These are phyloP conservation scores for Allantophomopsis lycopodina DNA, from an alignment of 2,329 filamentous ascomycete genomes.

Conservation along the genomic window DNA sequence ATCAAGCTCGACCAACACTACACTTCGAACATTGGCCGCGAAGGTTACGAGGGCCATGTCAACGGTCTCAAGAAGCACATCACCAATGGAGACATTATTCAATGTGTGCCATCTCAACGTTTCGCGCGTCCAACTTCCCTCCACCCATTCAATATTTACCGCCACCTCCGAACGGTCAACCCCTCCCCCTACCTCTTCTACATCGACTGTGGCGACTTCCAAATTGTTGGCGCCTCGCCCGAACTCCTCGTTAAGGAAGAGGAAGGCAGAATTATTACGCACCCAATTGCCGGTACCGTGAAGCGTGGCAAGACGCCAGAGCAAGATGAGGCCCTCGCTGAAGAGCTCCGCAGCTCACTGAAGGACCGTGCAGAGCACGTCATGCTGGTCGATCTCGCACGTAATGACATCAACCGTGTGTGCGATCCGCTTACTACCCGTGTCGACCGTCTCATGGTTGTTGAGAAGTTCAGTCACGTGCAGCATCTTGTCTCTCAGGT, in stretches of 20 bases:
- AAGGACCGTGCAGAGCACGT: slow-evolving; percentile 95
- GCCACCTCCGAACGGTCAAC: slow-evolving; percentile 91
- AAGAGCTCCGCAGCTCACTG: slow-evolving; percentile 62
- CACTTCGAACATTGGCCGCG: slow-evolving; percentile 79
- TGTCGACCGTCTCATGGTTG: slow-evolving; percentile 88
- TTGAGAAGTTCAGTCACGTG: slow-evolving; percentile 90
- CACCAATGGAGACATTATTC: slow-evolving; percentile 84
- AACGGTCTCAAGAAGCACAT: slow-evolving; percentile 82
- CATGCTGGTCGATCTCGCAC: slow-evolving; percentile 91
- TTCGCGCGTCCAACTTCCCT: slow-evolving; percentile 79
- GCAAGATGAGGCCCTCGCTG: slow-evolving; percentile 69
- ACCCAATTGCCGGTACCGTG: slow-evolving; percentile 93
- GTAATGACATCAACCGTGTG: slow-evolving; percentile 93
- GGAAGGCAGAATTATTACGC: slow-evolving; percentile 76
- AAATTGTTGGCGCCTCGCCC: slow-evolving; percentile 88
- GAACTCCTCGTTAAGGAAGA: slow-evolving; percentile 91
- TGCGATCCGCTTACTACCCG: slow-evolving; percentile 81
- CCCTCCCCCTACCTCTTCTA: slow-evolving; percentile 97
- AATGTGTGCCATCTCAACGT: slow-evolving; percentile 89
- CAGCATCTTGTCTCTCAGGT: slow-evolving; percentile 96
- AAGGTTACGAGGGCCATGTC: slow-evolving; percentile 87
- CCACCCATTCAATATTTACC: slow-evolving; percentile 97
- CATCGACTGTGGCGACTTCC: slow-evolving; percentile 80
- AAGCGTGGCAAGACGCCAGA: slow-evolving; percentile 69
- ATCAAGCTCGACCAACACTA: slow-evolving; percentile 66